Evolutionary conservation across 371 early-diverging fungal genomes (phyloP).

Genomic region (Syncephalastrum monosporum): DNA sequence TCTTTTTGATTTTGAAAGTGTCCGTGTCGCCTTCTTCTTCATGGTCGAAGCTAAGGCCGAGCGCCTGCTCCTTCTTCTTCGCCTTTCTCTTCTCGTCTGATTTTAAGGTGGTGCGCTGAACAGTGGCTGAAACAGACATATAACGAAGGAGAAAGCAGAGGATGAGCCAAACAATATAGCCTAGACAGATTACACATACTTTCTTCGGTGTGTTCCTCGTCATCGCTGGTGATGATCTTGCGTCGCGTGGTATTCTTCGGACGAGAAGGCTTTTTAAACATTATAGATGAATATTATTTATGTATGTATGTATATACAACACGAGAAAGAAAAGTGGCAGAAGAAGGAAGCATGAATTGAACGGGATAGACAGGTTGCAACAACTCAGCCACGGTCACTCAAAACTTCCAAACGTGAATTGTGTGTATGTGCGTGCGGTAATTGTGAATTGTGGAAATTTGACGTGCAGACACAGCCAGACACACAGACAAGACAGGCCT

Average conservation of each 20-base stretch:
- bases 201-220: slow-evolving; percentile 7
- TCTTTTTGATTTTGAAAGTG: slow-evolving; percentile 36
- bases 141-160: background rate
- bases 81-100: slow-evolving; percentile 33
- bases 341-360: background rate
- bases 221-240: slow-evolving; percentile 35
- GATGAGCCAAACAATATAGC: background rate
- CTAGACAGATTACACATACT: background rate
- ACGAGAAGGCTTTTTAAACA: slow-evolving; percentile 45
- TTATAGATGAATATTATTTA: slow-evolving; percentile 3
- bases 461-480: no score
- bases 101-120: slow-evolving; percentile 21
- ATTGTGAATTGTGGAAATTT: no score
- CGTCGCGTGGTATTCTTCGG: slow-evolving; percentile 44
- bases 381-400: no score
- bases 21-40: slow-evolving; percentile 32
- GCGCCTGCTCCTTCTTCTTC: slow-evolving; percentile 19
- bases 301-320: background rate
- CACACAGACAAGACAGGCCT: no score
- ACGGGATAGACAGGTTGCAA: no score
- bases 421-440: no score
- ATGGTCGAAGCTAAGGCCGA: slow-evolving; percentile 37
- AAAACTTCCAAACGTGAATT: no score
- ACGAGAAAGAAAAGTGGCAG: background rate
- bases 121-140: slow-evolving; percentile 3